Conservation (phyloP, 768 basidiomycete species). For the Exsudoporus frostii region DNA sequence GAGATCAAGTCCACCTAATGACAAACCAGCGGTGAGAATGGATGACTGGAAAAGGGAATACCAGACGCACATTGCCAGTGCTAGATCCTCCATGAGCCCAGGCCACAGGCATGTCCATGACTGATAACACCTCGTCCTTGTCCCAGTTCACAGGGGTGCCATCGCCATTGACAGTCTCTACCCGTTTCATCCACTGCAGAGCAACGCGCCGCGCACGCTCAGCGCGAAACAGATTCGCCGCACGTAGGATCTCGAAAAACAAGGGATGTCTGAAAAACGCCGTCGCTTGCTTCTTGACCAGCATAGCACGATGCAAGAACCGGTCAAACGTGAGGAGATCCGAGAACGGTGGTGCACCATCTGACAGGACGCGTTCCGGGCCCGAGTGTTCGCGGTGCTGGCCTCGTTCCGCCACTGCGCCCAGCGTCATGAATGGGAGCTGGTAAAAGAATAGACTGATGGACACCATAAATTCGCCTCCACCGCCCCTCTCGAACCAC, state of each 20-base stretch:
- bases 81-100: slow-evolving; percentile 20
- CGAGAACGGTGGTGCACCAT: slow-evolving; percentile 36
- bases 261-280: slow-evolving; percentile 42
- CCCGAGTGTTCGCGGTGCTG: not conserved
- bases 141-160: not conserved
- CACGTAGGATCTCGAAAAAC: slow-evolving; percentile 39
- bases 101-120: slow-evolving; percentile 1
- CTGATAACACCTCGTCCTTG: slow-evolving; percentile 1
- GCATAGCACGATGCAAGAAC: slow-evolving; percentile 43
- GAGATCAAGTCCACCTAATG: slow-evolving; percentile 33
- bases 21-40: not conserved
- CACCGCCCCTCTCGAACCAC: slow-evolving; percentile 48
- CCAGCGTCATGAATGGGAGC: slow-evolving; percentile 48
- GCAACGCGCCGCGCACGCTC: slow-evolving; percentile 4
- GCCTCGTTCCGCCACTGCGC: not conserved
- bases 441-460: slow-evolving; percentile 42
- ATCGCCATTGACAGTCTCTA: not conserved
- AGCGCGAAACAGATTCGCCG: slow-evolving; percentile 3
- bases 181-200: slow-evolving; percentile 24
- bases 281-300: slow-evolving; percentile 36
- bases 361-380: not conserved
- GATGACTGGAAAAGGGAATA: not conserved
- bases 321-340: slow-evolving; percentile 44
- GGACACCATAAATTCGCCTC: slow-evolving; percentile 39
- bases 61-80: slow-evolving; percentile 28